Conservation (phyloP, 2,329 filamentous ascomycete species). For the Incumbomyces delicatus region DNA sequence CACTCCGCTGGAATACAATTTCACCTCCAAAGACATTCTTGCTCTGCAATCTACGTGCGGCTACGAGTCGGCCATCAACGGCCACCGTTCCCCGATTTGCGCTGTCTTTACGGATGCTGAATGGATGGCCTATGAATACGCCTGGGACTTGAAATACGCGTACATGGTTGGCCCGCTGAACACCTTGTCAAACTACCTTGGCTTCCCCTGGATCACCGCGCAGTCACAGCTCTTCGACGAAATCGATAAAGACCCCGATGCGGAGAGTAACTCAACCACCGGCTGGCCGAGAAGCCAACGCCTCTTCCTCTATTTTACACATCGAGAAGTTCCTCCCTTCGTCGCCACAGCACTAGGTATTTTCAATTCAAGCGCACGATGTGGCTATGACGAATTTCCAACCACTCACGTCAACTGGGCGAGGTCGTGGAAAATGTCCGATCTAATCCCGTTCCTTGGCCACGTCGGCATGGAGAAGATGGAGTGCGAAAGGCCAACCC, state of each 20-base stretch:
- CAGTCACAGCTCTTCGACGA: slow-evolving; percentile 36
- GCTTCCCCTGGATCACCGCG: slow-evolving; percentile 38
- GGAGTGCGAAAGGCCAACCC: slow-evolving; percentile 35
- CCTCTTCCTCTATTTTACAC: slow-evolving; percentile 53
- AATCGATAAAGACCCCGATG: slow-evolving; percentile 42
- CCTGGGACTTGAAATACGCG: slow-evolving; percentile 58
- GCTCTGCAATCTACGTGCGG: slow-evolving; percentile 61
- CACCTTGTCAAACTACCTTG: slow-evolving; percentile 46
- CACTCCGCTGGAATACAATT: slow-evolving; percentile 41
- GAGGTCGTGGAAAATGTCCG: slow-evolving; percentile 46
- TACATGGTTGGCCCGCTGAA: slow-evolving; percentile 49
- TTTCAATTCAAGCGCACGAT: slow-evolving; percentile 49
- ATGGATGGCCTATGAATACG: slow-evolving; percentile 55
- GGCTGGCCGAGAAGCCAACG: slow-evolving; percentile 41
- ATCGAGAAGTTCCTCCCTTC: slow-evolving; percentile 58
- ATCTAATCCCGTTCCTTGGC: slow-evolving; percentile 54
- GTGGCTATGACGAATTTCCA: slow-evolving; percentile 50
- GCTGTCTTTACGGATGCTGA: slow-evolving; percentile 52
- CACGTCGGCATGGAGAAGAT: slow-evolving; percentile 56
- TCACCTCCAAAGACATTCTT: slow-evolving; percentile 44
- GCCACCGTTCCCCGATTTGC: slow-evolving; percentile 53
- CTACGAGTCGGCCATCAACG: slow-evolving; percentile 59
- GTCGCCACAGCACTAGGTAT: slow-evolving; percentile 51
- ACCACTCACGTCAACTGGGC: slow-evolving; percentile 37
- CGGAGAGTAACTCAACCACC: slow-evolving; percentile 39